Evolutionary conservation across 345 rosid species (phyloP).

Genomic region (Bruguiera sexangula): DNA sequence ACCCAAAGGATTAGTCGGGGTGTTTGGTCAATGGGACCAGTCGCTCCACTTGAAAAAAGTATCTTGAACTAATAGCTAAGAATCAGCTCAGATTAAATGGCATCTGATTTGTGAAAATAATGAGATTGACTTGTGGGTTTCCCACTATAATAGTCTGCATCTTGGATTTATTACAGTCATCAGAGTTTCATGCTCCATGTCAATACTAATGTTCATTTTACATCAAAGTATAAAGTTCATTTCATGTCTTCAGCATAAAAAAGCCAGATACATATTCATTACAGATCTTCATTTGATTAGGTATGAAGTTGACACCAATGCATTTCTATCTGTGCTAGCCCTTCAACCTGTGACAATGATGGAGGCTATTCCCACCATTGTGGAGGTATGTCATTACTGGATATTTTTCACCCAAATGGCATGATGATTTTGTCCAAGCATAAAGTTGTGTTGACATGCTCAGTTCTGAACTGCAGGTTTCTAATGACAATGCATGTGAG

Average conservation of each 20-base stretch:
- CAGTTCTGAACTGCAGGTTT: conserved; percentile 56
- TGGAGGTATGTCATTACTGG: conserved; percentile 57
- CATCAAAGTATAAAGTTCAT: too few relatives aligned
- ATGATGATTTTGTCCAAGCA: conserved; percentile 7
- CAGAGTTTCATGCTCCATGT: neutral
- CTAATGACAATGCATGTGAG: conserved; percentile 68
- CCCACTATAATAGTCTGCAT: neutral
- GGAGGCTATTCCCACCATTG: conserved; percentile 82
- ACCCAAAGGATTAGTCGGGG: too few relatives aligned
- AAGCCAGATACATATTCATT: conserved; percentile 25
- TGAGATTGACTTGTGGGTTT: neutral
- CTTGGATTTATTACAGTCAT: neutral
- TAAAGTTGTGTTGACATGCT: conserved; percentile 9
- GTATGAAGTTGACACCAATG: conserved; percentile 90
- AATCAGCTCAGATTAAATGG: neutral
- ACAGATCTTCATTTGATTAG: conserved; percentile 40
- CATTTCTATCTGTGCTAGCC: conserved; percentile 86
- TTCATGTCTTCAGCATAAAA: neutral
- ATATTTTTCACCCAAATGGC: neutral
- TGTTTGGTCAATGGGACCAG: too few relatives aligned
- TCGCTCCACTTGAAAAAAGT: too few relatives aligned
- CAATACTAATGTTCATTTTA: neutral
- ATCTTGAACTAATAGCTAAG: neutral
- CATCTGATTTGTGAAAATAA: too few relatives aligned
- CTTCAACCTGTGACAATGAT: conserved; percentile 78